Evolutionary conservation across 768 basidiomycete genomes (phyloP), one percentile per base, ranked within the genome.

Genomic region (Auriculariales sp.): DNA sequence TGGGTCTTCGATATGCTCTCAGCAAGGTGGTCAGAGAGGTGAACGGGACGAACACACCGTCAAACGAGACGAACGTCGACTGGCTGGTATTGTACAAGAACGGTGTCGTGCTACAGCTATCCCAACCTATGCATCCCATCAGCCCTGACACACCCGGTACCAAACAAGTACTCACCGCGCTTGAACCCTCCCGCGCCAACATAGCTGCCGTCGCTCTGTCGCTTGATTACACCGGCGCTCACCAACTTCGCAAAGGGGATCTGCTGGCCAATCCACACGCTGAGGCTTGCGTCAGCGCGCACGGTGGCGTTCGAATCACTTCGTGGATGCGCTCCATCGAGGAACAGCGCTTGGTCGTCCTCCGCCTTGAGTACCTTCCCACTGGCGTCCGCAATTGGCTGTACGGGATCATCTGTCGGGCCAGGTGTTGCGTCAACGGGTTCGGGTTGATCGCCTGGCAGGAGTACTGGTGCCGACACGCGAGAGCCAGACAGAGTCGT

Each of bases 51-150:
- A 19, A 64, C 49, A 64, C 49, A 66, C 80, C 82, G 62, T 86
- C 82, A 58, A 83, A 84, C 6, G 81, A 79, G 50, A 84, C 72
- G 47, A 84, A 77, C 17, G 74, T 75, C 33, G 62, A 58, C 52
- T 70, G 67, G 2, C 65, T 54, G 15, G 61, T 65, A 49, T 75
- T 68, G 64, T 64, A 78, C 29, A 77, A 61, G 60, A 63, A 77
- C 70, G 81, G 83, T 25, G 82, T 83, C 55, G 74, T 71, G 47
- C 79, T 80, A 65, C 81, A 84, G 44, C 71, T 61, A 59, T 83
- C 81, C 83, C 83, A 85, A 6, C 58, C 77, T 74, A 5, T 3
- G 58, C 52, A 55, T 12, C 15, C 34, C 14, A 22, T 50, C n/a
- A 48, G 34, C 39, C 36, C 12, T 24, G 19, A 2, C 15, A 36